Evolutionary conservation across 169 alveolate genomes (phyloP), one percentile per base, ranked within the genome.

Genomic region (Ichthyophthirius multifiliis): DNA sequence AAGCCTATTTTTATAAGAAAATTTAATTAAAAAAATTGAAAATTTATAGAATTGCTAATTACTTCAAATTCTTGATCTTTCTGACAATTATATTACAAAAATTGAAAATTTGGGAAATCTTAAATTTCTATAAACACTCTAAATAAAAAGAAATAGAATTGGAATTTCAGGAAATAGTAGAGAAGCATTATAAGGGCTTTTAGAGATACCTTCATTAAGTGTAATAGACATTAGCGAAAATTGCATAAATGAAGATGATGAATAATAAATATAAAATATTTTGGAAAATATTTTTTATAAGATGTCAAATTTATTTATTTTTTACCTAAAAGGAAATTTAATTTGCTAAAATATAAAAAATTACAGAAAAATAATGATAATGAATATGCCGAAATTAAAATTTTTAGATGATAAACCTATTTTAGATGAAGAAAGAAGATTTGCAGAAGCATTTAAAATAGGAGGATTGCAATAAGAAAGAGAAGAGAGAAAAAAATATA

Each of bases 331-430:
- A 80, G 96, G 96, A 34, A 96, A 96, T 81, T 92, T 90, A 16
- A 95, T 91, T 7, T 82, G 83, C 63, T 89, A 91, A 63, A 88
- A 94, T 47, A 92, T 95, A n/a, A 77, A 87, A 41, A 88, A 92
- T 79, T 95, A 95, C 82, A 76, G 97, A 76, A 95, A 95, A 85
- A 87, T 94, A 20, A 63, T 95, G 23, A 94, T 94, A 27, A 90
- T 89, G n/a, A 85, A 79, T 48, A 80, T 96, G 23, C 94, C 93
- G n/a, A 85, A 85, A 30, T 85, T 96, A 65, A 90, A 89, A 79
- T 96, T 87, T 82, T 85, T 96, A 30, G 98, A 96, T 78, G 98
- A 96, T 75, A 85, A 95, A 47, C 98, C 98, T 7, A 93, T 96
- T 27, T 94, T 94, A 73, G 93, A 86, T 18, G 96, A 92, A 67